Evolutionary conservation across 164 flowering plant genomes (phyloP), one percentile per base, ranked within the genome.

Genomic region (Euptelea pleiosperma): DNA sequence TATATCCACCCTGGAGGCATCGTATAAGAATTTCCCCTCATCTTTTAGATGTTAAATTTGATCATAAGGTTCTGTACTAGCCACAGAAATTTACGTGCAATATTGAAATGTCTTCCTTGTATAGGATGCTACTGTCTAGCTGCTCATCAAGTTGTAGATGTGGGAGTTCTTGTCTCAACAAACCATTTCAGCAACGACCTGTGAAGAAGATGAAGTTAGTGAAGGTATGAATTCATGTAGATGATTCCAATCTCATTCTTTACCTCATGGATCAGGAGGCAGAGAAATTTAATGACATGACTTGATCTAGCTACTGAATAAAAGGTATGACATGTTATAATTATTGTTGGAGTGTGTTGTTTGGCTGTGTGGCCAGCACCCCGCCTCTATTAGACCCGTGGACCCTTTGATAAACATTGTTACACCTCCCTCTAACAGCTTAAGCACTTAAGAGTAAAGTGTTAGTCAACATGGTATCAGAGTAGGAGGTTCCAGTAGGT

Each of bases 101-200:
- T 50, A 6, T 54, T 44, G 34, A 12, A 41, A 25, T 50, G 45
- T 14, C 25, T 29, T 65, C 22, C 61, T 53, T 65, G 51, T 57
- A n/a, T 75, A 93, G 99, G 79, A 90, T 93, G 97, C 79, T 93
- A 28, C 73, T 80, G 48, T 90, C 99, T 60, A 80, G 89, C 75
- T 93, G 99, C 70, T 88, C 96, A 10, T 67, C 96, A 34, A 82
- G 80, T 60, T 93, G 99, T 73, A 85, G 83, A 54, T 93, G 99
- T 77, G 97, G 95, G 48, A 66, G 40, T 67, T 65, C 79, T 30
- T 93, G 99, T 69, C 66, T 78, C 47, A 93, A 93, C 71, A 88
- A 85, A 73, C 92, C 99, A 63, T 93, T 93, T 69, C 96, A 93
- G 48, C 72, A 74, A 28, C 83, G 99, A n/a, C 78, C 84, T 55